These are phyloP conservation scores for Amauroascus verrucosus DNA, from an alignment of 2,329 filamentous ascomycete species.

Conservation along the genomic window DNA sequence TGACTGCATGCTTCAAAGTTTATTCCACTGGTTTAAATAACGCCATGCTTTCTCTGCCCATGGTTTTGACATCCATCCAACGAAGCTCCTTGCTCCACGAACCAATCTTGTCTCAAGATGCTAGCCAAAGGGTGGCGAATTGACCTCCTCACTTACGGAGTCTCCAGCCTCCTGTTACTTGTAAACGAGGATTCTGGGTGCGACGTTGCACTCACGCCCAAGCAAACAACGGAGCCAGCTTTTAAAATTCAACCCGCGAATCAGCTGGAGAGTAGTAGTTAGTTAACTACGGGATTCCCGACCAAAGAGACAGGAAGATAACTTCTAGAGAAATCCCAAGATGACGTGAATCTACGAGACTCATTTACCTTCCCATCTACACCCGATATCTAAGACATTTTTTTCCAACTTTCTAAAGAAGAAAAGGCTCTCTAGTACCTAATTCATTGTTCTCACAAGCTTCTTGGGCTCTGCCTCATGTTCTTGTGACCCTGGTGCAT, in stretches of 20 bases:
- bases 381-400: too few relatives aligned
- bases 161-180: not conserved
- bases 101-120: not conserved
- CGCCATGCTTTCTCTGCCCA: not conserved
- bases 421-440: too few relatives aligned
- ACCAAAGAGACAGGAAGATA: too few relatives aligned
- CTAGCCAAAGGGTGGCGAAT: not conserved
- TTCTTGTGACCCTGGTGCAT: constrained; percentile 2
- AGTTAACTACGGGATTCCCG: not conserved
- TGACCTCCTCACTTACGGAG: not conserved
- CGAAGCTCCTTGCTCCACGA: not conserved
- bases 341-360: too few relatives aligned
- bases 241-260: not conserved
- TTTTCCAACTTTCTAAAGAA: too few relatives aligned
- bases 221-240: not conserved
- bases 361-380: too few relatives aligned
- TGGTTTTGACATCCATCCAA: not conserved
- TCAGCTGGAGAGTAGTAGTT: not conserved
- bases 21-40: too few relatives aligned
- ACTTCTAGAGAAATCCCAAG: too few relatives aligned
- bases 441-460: too few relatives aligned
- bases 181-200: not conserved
- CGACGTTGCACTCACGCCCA: not conserved
- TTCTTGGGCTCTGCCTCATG: not conserved
- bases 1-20: too few relatives aligned